Percentiles rank a stretch among this genome's conserved stretches.
phyloP scores from a whole-genome alignment of 805 yeast genomes.

The Hanseniaspora clermontiae region DNA sequence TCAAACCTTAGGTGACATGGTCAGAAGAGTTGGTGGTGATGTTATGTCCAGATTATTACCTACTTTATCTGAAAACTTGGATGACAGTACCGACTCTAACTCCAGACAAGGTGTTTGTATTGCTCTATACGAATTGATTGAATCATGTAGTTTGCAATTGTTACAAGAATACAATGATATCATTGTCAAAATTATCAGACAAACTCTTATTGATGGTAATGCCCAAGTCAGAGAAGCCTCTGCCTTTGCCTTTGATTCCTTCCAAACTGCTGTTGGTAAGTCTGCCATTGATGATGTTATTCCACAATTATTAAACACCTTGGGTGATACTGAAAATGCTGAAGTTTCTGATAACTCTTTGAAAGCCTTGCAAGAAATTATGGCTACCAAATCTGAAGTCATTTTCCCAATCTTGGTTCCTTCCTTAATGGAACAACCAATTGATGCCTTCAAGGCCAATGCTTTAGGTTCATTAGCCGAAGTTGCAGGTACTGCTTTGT shows the following conservation, averaged over 20 bases:
- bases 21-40: slow-evolving; percentile 81
- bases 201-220: slow-evolving; percentile 63
- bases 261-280: slow-evolving; percentile 72
- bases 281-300: slow-evolving; percentile 77
- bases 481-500: slow-evolving; percentile 76
- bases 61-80: slow-evolving; percentile 55
- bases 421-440: slow-evolving; percentile 66
- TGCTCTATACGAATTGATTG: slow-evolving; percentile 75
- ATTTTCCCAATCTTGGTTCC: slow-evolving; percentile 92
- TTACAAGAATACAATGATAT: slow-evolving; percentile 51
- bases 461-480: slow-evolving; percentile 79
- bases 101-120: slow-evolving; percentile 94
- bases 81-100: slow-evolving; percentile 53
- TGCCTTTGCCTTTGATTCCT: slow-evolving; percentile 76
- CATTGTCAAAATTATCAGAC: slow-evolving; percentile 63
- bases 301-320: slow-evolving; percentile 64
- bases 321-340: slow-evolving; percentile 34
- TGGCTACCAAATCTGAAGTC: slow-evolving; percentile 78
- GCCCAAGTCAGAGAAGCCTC: slow-evolving; percentile 78
- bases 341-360: slow-evolving; percentile 62
- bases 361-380: slow-evolving; percentile 77
- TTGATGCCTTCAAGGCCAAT: slow-evolving; percentile 70
- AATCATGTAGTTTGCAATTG: slow-evolving; percentile 52
- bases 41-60: slow-evolving; percentile 79
- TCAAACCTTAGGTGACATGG: slow-evolving; percentile 84